Percentiles rank a stretch among this genome's conserved stretches.
phyloP scores from a whole-genome alignment of 768 basidiomycete genomes.

The Lactifluus rugatus region DNA sequence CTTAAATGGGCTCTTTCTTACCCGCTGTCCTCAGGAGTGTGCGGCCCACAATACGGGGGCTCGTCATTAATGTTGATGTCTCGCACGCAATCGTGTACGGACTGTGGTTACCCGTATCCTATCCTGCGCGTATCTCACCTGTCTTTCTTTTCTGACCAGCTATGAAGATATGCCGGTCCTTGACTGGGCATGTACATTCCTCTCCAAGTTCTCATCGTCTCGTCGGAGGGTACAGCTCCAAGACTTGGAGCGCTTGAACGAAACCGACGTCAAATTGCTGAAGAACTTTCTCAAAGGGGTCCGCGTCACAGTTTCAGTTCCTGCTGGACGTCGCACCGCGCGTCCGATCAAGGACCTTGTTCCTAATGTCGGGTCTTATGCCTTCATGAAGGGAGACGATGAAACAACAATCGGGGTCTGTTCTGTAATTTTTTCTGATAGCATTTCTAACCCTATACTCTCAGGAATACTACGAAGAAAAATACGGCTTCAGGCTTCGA shows the following conservation, averaged over 20 bases:
- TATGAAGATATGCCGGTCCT: constrained; percentile 15
- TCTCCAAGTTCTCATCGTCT: constrained; percentile 2
- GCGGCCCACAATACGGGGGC: constrained; percentile 5
- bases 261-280: constrained; percentile 3
- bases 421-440: not conserved
- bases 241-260: constrained; percentile 5
- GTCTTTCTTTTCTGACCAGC: not conserved
- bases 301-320: constrained; percentile 8
- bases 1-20: not conserved
- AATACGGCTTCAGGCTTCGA: constrained; percentile 7
- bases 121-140: not conserved
- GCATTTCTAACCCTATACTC: not conserved
- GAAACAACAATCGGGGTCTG: constrained; percentile 10
- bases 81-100: constrained; percentile 13
- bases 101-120: not conserved
- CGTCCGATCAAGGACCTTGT: constrained; percentile 16
- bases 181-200: constrained; percentile 11
- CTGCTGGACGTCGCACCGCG: not conserved
- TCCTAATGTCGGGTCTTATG: not conserved
- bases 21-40: constrained; percentile 11
- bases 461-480: constrained; percentile 11
- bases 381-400: constrained; percentile 10
- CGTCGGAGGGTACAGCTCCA: not conserved
- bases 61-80: constrained; percentile 17
- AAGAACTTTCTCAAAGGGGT: constrained; percentile 7